Percentiles rank a stretch among this genome's conserved stretches.
phyloP scores from a whole-genome alignment of 495 filamentous ascomycete genomes.

The Apiosordaria backusii region DNA sequence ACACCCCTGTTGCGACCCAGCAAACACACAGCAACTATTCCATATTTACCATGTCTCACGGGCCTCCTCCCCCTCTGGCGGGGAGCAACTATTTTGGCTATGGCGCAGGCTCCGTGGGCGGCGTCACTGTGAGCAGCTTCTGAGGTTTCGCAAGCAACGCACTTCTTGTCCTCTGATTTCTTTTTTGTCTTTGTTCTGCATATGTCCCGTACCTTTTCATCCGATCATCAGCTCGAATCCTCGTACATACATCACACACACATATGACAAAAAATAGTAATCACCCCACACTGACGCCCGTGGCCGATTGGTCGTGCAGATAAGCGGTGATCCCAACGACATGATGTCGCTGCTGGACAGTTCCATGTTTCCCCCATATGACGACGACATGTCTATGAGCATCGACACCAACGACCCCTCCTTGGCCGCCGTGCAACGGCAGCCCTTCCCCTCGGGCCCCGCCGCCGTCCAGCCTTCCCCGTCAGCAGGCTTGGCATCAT shows the following conservation, averaged over 20 bases:
- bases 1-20: neutral
- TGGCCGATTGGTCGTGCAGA: slow-evolving; percentile 24
- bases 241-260: neutral
- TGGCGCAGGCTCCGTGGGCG: slow-evolving; percentile 10
- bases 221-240: neutral
- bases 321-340: slow-evolving; percentile 32
- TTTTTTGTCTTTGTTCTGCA: slow-evolving; percentile 1
- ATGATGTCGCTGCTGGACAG: slow-evolving; percentile 42
- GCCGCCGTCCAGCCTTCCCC: slow-evolving; percentile 12
- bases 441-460: slow-evolving; percentile 15
- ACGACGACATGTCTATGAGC: slow-evolving; percentile 36
- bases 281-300: slow-evolving; percentile 21
- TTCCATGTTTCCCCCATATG: slow-evolving; percentile 36
- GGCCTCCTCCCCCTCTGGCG: slow-evolving; percentile 25
- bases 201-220: neutral
- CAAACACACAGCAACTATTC: neutral
- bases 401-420: slow-evolving; percentile 29
- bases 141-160: slow-evolving; percentile 8
- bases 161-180: slow-evolving; percentile 2
- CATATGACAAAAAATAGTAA: slow-evolving; percentile 1
- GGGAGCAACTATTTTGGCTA: slow-evolving; percentile 36
- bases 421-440: slow-evolving; percentile 9
- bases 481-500: slow-evolving; percentile 1
- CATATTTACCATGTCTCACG: slow-evolving; percentile 36
- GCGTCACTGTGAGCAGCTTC: slow-evolving; percentile 9